Base-by-base conservation (phyloP, 495 filamentous ascomycete species). In the Trichoderma asperelloides region DNA sequence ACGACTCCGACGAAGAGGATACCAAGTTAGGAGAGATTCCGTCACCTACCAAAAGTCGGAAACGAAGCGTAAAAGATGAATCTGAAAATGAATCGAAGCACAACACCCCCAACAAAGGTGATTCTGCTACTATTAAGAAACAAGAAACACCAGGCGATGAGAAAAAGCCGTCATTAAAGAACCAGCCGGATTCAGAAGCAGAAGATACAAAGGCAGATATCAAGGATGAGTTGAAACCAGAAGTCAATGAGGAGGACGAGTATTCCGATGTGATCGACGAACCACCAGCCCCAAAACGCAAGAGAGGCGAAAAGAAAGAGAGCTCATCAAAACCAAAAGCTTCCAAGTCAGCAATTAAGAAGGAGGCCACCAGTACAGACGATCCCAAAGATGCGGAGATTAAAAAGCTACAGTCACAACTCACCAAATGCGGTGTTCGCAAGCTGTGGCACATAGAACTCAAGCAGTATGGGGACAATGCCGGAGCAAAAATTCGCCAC, bases 381-480 rank as follows among this genome's bases (percentile, higher is more conserved):
- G 57, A 67, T 43, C 84, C 89, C 0, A 85, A 91, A 67, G 87
- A 94, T 49, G 86, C 83, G 11, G 89, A 95, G 76, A 91, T 98
- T 75, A 98, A 94, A 75, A 87, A 86, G n/a, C 82, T 98, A 18
- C 95, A 98, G 77, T 84, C 86, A 25, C 92, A 92, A 77, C 82
- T 98, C 37, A 71, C 90, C 51, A 97, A 96, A 79, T 98, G 95
- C 72, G 95, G 95, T 57, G 87, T 98, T 62, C 90, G 92, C 40
- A 98, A 97, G 74, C 84, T 97, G 69, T 98, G 96, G 95, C 81
- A 81, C 45, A 85, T 88, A 66, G 91, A 96, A 77, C 83, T 98
- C 64, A 88, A 91, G 69, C 89, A 86, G 73, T 88, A 87, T 60
- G 91, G 88, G 16, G 74, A 80, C 49, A 77, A 84, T 30, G 74